Conservation (phyloP, 805 yeast species). For the Wickerhamiella lipophila region DNA sequence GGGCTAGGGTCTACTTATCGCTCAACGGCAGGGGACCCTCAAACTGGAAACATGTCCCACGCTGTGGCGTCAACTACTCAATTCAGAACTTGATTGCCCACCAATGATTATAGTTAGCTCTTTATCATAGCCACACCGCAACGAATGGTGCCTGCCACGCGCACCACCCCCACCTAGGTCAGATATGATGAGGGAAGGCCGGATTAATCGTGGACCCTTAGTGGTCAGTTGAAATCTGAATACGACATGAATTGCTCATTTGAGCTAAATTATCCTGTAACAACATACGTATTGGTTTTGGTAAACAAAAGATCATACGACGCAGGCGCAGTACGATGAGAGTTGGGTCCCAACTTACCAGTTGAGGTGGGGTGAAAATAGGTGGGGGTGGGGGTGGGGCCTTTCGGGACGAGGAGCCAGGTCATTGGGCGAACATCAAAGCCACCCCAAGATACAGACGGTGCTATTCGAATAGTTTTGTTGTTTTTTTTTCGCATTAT, state of each 20-base stretch:
- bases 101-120: not conserved
- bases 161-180: not conserved
- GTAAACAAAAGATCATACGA: too few species aligned
- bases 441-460: too few species aligned
- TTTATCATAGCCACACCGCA: too few species aligned
- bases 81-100: too few species aligned
- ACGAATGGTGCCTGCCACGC: too few species aligned
- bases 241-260: too few species aligned
- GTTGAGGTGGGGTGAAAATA: not conserved
- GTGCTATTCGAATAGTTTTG: too few species aligned
- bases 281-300: too few species aligned
- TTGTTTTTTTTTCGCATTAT: not conserved
- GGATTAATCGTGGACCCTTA: not conserved
- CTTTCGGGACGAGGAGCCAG: not conserved
- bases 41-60: not conserved
- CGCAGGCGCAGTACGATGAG: not conserved
- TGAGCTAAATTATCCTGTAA: too few species aligned
- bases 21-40: conserved; percentile 1
- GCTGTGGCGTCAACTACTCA: not conserved
- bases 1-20: not conserved
- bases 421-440: too few species aligned
- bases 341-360: not conserved
- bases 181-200: not conserved
- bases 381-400: not conserved
- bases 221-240: not conserved